Evolutionary conservation across 2,329 filamentous ascomycete species (phyloP), one percentile per base, ranked within the genome.

Genomic region (Achaetomium macrosporum): DNA sequence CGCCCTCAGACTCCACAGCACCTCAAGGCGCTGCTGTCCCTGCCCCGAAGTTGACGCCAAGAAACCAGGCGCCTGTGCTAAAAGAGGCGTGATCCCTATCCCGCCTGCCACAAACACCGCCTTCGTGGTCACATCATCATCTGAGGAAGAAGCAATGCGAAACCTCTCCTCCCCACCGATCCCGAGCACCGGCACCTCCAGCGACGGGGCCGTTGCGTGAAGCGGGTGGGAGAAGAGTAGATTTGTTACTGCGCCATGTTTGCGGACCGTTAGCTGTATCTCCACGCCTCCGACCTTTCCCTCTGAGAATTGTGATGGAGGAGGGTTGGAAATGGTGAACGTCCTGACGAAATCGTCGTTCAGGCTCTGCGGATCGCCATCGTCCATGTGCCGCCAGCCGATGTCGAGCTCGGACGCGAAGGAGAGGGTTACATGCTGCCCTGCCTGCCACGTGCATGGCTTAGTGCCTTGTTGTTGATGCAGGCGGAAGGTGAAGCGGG

Each of bases 301-400:
- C 7, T 3, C 15, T 16, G 35, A 15, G 2, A n/a, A 5, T 37
- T 7, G 35, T 37, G 30, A 5, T 12, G 80, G 59, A 0, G 83
- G 80, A 1, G 72, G 68, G 2, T 78, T 88, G 1, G 85, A 88
- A 0, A 95, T 77, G 2, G 90, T 95, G 63, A 95, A 95, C 0
- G 89, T 95, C 29, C 90, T 76, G 5, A 93, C 74, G 57, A 82
- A 91, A 65, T 96, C 89, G 64, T 95, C 90, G 61, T 95, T 96
- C 15, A 95, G 67, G 60, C 83, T 87, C 58, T 77, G 77, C 5
- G 90, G 90, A 59, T 95, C 88, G 53, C 87, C 82, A 57, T 95
- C 84, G 2, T 83, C 76, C 90, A 95, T 95, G 65, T 95, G 90
- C 45, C 77, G 81, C 67, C 90, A 95, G 0, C 90, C 90, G 11